Evolutionary conservation across 2,329 filamentous ascomycete species (phyloP).

Genomic region (Arthrobotrys sphaeroides): DNA sequence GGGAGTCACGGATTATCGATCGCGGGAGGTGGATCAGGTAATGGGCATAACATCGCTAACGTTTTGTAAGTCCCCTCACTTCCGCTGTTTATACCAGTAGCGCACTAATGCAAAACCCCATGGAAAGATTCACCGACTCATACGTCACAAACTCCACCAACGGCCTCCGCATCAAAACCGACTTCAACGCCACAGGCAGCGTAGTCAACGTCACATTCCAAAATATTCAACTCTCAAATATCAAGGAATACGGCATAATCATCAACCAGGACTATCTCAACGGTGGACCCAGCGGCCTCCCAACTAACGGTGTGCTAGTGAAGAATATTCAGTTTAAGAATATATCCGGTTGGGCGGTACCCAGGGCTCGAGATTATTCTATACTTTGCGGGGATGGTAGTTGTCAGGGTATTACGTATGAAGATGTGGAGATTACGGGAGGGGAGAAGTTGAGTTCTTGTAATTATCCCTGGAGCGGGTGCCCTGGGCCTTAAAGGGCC

Average conservation of each 20-base stretch:
- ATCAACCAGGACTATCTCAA: constrained; percentile 68
- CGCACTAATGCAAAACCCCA: not conserved
- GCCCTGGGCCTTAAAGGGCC: constrained; percentile 43
- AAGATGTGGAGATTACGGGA: constrained; percentile 60
- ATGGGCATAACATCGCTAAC: constrained; percentile 60
- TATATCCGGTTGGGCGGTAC: constrained; percentile 60
- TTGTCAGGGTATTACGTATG: constrained; percentile 61
- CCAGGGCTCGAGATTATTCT: constrained; percentile 61
- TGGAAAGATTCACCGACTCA: constrained; percentile 59
- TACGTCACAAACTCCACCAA: constrained; percentile 58
- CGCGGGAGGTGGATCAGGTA: constrained; percentile 60
- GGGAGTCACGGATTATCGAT: constrained; percentile 60
- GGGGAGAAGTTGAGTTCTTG: constrained; percentile 57
- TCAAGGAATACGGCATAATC: constrained; percentile 66
- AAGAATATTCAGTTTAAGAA: constrained; percentile 60
- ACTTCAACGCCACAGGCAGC: constrained; percentile 61
- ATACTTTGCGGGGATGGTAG: constrained; percentile 62
- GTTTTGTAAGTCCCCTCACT: constrained; percentile 56
- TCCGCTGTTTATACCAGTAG: not conserved
- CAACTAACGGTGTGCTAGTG: constrained; percentile 62
- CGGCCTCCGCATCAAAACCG: constrained; percentile 62
- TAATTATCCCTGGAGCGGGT: constrained; percentile 59
- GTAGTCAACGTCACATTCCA: constrained; percentile 64
- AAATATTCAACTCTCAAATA: constrained; percentile 64
- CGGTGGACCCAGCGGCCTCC: constrained; percentile 61